These are phyloP conservation scores for Amanita exitialis DNA, from an alignment of 768 basidiomycete species.

Conservation along the genomic window DNA sequence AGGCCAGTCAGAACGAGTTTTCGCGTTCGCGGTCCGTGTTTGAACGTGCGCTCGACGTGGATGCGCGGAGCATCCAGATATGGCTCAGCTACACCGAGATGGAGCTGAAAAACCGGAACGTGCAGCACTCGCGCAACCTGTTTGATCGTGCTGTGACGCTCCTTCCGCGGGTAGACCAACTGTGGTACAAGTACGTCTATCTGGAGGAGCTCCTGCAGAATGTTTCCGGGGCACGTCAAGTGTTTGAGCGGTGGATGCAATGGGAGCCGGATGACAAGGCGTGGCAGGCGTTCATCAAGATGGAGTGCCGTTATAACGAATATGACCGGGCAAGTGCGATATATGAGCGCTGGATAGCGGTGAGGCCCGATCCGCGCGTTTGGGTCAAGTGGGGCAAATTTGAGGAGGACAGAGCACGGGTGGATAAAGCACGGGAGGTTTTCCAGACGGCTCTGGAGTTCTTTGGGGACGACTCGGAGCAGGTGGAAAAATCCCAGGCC, in stretches of 20 bases:
- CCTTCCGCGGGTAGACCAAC: slow-evolving; percentile 89
- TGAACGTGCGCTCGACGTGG: slow-evolving; percentile 94
- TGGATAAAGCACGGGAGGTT: slow-evolving; percentile 38
- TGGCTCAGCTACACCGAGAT: slow-evolving; percentile 96
- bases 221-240: slow-evolving; percentile 91
- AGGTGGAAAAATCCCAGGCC: slow-evolving; percentile 79
- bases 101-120: slow-evolving; percentile 97
- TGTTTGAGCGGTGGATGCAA: slow-evolving; percentile 99
- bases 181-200: slow-evolving; percentile 99
- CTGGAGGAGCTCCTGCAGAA: slow-evolving; percentile 96
- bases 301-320: slow-evolving; percentile 91
- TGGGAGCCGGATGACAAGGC: slow-evolving; percentile 99
- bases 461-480: slow-evolving; percentile 63
- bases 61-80: slow-evolving; percentile 78
- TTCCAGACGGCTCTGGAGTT: slow-evolving; percentile 69
- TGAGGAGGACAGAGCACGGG: slow-evolving; percentile 68
- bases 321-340: slow-evolving; percentile 85
- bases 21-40: slow-evolving; percentile 91
- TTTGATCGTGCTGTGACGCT: slow-evolving; percentile 97
- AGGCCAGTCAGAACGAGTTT: slow-evolving; percentile 96
- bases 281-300: slow-evolving; percentile 99
- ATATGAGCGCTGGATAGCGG: slow-evolving; percentile 85
- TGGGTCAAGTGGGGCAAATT: slow-evolving; percentile 85
- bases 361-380: slow-evolving; percentile 67
- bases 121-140: slow-evolving; percentile 93